phyloP scores from a whole-genome alignment of 192 early-diverging fungal species.

The Backusella luteola region DNA sequence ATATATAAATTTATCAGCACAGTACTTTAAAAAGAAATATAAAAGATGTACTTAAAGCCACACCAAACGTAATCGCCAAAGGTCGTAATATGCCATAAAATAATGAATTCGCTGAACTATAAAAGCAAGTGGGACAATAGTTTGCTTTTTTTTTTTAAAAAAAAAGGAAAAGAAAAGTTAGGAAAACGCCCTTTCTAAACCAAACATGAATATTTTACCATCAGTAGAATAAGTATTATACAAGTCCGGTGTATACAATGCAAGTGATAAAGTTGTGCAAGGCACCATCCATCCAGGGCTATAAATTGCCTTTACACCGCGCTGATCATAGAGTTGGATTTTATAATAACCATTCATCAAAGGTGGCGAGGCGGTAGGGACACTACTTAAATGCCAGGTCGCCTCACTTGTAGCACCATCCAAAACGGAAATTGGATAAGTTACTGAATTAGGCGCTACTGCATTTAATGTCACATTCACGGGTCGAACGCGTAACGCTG shows the following conservation, averaged over 20 bases:
- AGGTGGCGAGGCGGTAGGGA: constrained; percentile 6
- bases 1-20: not conserved
- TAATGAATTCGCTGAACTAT: constrained; percentile 17
- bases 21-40: constrained; percentile 16
- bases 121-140: constrained; percentile 33
- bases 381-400: not conserved
- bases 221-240: constrained; percentile 17
- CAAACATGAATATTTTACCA: constrained; percentile 1
- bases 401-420: not conserved
- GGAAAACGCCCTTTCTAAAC: constrained; percentile 28
- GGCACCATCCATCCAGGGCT: constrained; percentile 31
- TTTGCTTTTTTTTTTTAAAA: constrained; percentile 11
- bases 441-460: not conserved
- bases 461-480: constrained; percentile 7
- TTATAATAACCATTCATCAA: constrained; percentile 35
- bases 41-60: constrained; percentile 26
- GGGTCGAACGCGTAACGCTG: not conserved
- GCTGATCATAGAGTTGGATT: constrained; percentile 35
- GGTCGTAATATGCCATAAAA: constrained; percentile 12
- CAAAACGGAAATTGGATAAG: not conserved
- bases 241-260: constrained; percentile 29
- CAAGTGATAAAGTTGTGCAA: constrained; percentile 24
- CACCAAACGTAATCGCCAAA: constrained; percentile 15
- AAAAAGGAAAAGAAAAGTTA: not conserved
- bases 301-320: constrained; percentile 18